These are phyloP conservation scores for Aspergillus nanangensis DNA, from an alignment of 495 filamentous ascomycete genomes.

Conservation along the genomic window DNA sequence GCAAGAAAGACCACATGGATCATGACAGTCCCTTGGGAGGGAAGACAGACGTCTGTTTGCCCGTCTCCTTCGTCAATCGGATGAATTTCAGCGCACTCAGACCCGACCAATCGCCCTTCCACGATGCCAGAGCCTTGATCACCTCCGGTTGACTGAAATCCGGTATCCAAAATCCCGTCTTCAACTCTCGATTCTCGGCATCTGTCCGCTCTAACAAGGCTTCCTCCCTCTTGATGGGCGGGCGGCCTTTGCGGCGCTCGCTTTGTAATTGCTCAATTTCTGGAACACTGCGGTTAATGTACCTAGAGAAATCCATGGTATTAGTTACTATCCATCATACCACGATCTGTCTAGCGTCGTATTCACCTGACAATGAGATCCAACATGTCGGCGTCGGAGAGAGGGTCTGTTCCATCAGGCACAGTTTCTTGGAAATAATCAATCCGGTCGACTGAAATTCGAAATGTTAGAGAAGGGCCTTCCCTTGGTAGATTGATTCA, in stretches of 20 bases:
- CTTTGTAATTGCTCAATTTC: constrained; percentile 70
- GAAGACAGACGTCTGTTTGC: constrained; percentile 54
- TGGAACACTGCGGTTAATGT: constrained; percentile 71
- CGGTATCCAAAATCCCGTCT: constrained; percentile 76
- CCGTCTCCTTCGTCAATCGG: constrained; percentile 55
- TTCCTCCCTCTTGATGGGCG: constrained; percentile 72
- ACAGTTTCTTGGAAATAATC: constrained; percentile 65
- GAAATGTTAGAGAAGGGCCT: constrained; percentile 9
- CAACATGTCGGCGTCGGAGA: constrained; percentile 56
- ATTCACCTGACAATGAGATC: constrained; percentile 59
- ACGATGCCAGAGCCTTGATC: constrained; percentile 46
- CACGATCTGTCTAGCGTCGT: no score
- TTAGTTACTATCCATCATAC: not conserved
- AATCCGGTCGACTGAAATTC: constrained; percentile 59
- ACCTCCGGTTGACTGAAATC: constrained; percentile 54
- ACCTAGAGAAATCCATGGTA: constrained; percentile 39
- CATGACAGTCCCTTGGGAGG: constrained; percentile 61
- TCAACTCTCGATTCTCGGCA: constrained; percentile 73
- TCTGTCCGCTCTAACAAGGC: constrained; percentile 65
- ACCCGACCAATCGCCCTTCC: constrained; percentile 60
- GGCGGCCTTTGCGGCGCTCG: constrained; percentile 75
- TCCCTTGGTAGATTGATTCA: not conserved
- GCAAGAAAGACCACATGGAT: no score
- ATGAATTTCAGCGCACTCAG: constrained; percentile 58
- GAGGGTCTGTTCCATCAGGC: constrained; percentile 45